Evolutionary conservation across 2,329 filamentous ascomycete species (phyloP).

Genomic region (Botrytis cinerea): DNA sequence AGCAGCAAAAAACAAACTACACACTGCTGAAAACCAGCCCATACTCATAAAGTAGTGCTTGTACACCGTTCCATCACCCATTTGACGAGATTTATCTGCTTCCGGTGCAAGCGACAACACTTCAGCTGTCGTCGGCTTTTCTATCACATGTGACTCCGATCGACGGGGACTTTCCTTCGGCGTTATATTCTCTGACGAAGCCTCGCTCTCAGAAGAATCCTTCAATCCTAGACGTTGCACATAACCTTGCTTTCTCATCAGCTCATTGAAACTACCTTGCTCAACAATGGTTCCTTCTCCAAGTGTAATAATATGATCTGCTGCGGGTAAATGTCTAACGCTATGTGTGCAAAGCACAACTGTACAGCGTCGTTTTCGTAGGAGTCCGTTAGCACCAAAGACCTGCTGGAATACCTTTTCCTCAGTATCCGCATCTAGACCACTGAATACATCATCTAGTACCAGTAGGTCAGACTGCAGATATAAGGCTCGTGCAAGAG

Average conservation of each 20-base stretch:
- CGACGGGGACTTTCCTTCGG: slow-evolving; percentile 1
- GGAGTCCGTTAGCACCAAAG: slow-evolving; percentile 26
- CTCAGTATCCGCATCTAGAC: slow-evolving; percentile 33
- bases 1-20: slow-evolving; percentile 27
- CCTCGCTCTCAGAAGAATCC: slow-evolving; percentile 32
- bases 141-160: not conserved
- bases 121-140: not conserved
- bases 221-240: not conserved
- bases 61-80: slow-evolving; percentile 32
- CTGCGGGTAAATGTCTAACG: slow-evolving; percentile 43
- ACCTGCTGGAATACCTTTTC: slow-evolving; percentile 27
- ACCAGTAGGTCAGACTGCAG: slow-evolving; percentile 27
- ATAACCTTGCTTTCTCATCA: not conserved
- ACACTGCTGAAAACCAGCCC: slow-evolving; percentile 28
- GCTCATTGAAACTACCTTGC: slow-evolving; percentile 41
- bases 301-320: slow-evolving; percentile 48
- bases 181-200: slow-evolving; percentile 14
- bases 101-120: slow-evolving; percentile 32
- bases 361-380: slow-evolving; percentile 36
- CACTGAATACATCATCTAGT: slow-evolving; percentile 37
- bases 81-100: slow-evolving; percentile 36
- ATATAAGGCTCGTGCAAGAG: slow-evolving; percentile 34
- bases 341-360: slow-evolving; percentile 40
- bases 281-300: slow-evolving; percentile 36
- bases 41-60: slow-evolving; percentile 32